phyloP scores from a whole-genome alignment of 2,329 filamentous ascomycete species.

The Paraconiothyrium brasiliense region DNA sequence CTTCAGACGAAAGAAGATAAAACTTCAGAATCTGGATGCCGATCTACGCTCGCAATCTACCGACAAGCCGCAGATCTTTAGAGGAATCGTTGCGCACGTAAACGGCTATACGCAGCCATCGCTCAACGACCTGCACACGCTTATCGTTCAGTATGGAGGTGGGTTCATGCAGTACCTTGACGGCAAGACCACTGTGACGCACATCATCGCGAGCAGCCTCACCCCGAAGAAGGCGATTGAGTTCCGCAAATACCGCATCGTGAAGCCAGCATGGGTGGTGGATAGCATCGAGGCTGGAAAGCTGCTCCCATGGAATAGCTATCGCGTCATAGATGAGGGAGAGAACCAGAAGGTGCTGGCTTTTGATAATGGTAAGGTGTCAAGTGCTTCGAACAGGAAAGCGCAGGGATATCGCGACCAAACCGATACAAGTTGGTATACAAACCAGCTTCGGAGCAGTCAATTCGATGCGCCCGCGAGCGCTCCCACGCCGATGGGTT shows the following conservation, averaged over 20 bases:
- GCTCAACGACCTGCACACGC: constrained; percentile 83
- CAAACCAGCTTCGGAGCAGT: constrained; percentile 68
- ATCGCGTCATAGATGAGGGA: constrained; percentile 85
- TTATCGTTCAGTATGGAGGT: constrained; percentile 93
- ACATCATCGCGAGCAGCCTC: constrained; percentile 90
- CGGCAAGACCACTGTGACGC: constrained; percentile 92
- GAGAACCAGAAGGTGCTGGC: constrained; percentile 80
- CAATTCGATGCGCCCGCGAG: constrained; percentile 35
- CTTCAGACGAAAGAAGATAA: constrained; percentile 94
- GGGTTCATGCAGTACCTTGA: constrained; percentile 95
- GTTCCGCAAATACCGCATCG: constrained; percentile 86
- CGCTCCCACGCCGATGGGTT: constrained; percentile 35
- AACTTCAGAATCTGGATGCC: constrained; percentile 92
- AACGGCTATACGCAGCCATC: constrained; percentile 97
- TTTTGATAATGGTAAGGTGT: constrained; percentile 69
- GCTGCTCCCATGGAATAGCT: constrained; percentile 85
- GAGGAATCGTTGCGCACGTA: constrained; percentile 87
- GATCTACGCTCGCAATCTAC: constrained; percentile 75
- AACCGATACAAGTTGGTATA: constrained; percentile 84
- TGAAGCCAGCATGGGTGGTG: constrained; percentile 93
- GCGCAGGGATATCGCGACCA: constrained; percentile 79
- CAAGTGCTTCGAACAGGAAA: constrained; percentile 71
- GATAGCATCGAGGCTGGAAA: constrained; percentile 86
- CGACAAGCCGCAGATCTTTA: constrained; percentile 86
- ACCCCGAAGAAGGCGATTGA: constrained; percentile 94